phyloP scores from a whole-genome alignment of 306 rosid species.

The Begonia fuchsioides region DNA sequence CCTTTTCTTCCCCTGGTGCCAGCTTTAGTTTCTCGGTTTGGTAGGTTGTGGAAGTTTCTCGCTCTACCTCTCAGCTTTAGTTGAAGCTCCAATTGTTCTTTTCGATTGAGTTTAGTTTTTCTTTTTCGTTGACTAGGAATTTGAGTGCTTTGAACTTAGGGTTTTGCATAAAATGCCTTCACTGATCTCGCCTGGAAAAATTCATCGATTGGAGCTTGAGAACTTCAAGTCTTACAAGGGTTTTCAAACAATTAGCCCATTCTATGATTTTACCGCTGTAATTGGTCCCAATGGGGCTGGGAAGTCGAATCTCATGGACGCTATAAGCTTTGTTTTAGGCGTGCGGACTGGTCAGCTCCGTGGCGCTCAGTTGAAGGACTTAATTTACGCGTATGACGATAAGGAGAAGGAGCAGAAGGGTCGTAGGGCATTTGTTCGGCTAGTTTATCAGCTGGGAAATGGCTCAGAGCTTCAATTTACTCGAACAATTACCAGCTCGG shows the following conservation, averaged over 20 bases:
- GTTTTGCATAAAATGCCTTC: conserved; percentile 52
- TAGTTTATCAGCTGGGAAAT: conserved; percentile 65
- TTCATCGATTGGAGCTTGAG: conserved; percentile 72
- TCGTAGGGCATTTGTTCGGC: conserved; percentile 64
- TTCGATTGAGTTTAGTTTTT: too few relatives aligned
- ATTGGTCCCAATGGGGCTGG: conserved; percentile 98
- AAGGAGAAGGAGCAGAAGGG: conserved; percentile 85
- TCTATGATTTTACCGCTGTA: conserved; percentile 85
- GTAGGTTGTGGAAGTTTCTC: too few relatives aligned
- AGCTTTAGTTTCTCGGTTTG: too few relatives aligned
- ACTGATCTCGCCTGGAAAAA: conserved; percentile 68
- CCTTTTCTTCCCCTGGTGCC: too few relatives aligned
- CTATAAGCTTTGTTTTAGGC: conserved; percentile 95
- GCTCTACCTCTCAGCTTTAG: too few relatives aligned
- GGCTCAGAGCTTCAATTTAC: conserved; percentile 70
- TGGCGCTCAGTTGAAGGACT: conserved; percentile 91
- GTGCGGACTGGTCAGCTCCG: conserved; percentile 92
- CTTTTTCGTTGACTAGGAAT: conserved; percentile 2
- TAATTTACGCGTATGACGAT: conserved; percentile 86
- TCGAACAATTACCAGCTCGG: conserved; percentile 59
- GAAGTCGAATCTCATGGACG: conserved; percentile 97
- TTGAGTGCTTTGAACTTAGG: conserved; percentile 15
- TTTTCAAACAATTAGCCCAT: conserved; percentile 70
- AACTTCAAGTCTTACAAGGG: conserved; percentile 98
- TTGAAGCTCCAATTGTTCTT: too few relatives aligned